Conservation (phyloP, 2,329 filamentous ascomycete species). For the Hymenoscyphus fructigenus region DNA sequence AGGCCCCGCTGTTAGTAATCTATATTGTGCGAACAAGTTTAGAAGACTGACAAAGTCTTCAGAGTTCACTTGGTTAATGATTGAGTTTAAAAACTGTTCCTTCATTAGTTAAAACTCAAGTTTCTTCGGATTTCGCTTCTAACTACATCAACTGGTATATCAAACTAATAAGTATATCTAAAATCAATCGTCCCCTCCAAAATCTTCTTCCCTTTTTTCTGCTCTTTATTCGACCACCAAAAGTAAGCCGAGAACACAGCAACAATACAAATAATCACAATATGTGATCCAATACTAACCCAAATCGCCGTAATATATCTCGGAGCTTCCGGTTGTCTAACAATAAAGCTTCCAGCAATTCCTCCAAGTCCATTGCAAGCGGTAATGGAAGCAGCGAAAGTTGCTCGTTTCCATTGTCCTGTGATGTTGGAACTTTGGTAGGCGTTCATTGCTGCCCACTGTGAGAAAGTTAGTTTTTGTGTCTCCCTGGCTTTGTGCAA, state of each 20-base stretch:
- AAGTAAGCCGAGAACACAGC: slow-evolving; percentile 53
- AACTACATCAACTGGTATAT: no score
- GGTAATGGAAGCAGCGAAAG: slow-evolving; percentile 74
- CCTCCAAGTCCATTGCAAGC: slow-evolving; percentile 78
- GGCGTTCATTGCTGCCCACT: slow-evolving; percentile 69
- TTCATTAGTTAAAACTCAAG: no score
- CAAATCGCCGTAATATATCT: slow-evolving; percentile 64
- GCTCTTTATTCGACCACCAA: slow-evolving; percentile 49
- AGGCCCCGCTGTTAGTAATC: no score
- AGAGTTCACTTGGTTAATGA: no score
- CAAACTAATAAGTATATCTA: slow-evolving; percentile 33
- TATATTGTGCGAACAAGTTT: no score
- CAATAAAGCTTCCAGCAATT: slow-evolving; percentile 71
- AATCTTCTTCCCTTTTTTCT: slow-evolving; percentile 46
- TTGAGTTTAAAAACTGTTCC: no score
- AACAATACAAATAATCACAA: slow-evolving; percentile 57
- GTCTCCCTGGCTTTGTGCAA: not conserved
- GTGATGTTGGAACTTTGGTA: slow-evolving; percentile 88
- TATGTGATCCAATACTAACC: slow-evolving; percentile 64
- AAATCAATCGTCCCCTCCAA: slow-evolving; percentile 44
- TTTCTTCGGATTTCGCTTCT: no score
- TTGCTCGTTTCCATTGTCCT: slow-evolving; percentile 85
- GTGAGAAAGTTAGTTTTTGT: not conserved
- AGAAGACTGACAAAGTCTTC: not conserved
- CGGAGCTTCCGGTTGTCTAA: slow-evolving; percentile 60